phyloP scores from a whole-genome alignment of 2,329 filamentous ascomycete genomes.

The Penicillium digitatum region DNA sequence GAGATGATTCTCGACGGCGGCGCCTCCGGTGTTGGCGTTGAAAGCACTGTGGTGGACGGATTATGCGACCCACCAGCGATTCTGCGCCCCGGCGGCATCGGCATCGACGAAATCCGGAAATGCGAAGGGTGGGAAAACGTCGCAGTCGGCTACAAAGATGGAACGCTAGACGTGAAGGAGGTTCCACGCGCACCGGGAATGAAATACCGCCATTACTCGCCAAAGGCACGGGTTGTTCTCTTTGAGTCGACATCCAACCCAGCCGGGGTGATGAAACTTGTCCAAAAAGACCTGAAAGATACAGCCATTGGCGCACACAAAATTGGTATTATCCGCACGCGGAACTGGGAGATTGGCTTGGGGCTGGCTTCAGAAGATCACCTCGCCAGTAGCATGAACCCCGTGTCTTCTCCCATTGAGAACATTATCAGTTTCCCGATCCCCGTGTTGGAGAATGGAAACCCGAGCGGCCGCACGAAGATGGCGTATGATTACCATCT shows the following conservation, averaged over 20 bases:
- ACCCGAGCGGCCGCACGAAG: constrained; percentile 20
- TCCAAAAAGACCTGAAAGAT: constrained; percentile 34
- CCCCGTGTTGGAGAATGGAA: constrained; percentile 23
- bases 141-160: constrained; percentile 73
- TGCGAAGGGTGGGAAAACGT: constrained; percentile 80
- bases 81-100: constrained; percentile 80
- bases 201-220: constrained; percentile 99
- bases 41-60: constrained; percentile 95
- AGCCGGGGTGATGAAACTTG: constrained; percentile 28
- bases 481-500: constrained; percentile 66
- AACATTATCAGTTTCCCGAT: constrained; percentile 28
- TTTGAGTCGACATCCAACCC: constrained; percentile 59
- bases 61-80: constrained; percentile 75
- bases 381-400: constrained; percentile 19
- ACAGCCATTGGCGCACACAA: constrained; percentile 27
- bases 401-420: constrained; percentile 26
- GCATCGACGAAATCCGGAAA: constrained; percentile 69
- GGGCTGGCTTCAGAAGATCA: constrained; percentile 23
- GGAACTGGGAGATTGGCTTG: constrained; percentile 34
- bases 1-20: constrained; percentile 87
- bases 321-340: constrained; percentile 42
- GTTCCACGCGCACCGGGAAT: constrained; percentile 86
- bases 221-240: constrained; percentile 77
- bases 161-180: constrained; percentile 59
- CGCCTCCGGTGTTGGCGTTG: constrained; percentile 79